Base-by-base conservation (phyloP, 306 rosid genomes). In the Ochetophila trinervis region DNA sequence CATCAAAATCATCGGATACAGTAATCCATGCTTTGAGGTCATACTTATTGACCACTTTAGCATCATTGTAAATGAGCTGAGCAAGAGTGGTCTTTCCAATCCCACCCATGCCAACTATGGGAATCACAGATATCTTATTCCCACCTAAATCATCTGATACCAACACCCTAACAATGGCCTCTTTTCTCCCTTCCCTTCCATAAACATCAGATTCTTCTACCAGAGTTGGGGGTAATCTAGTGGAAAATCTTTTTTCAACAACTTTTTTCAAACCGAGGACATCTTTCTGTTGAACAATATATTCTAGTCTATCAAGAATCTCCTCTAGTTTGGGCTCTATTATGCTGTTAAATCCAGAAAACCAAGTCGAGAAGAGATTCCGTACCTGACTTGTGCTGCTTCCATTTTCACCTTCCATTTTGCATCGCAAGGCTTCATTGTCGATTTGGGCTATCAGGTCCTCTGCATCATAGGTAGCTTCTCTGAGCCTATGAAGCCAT, bases 381-480 rank as follows among this genome's bases (percentile, higher is more conserved):
- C 6, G 42, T 6, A 36, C 42, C 42, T 36, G 42, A 36, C 42
- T 36, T n/a, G 47, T 2, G 21, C 6, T 22, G n/a, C 42, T 74
- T 7, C 5, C 21, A 21, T 9, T 45, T n/a, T 54, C 69, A 61
- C 45, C 59, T 51, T 67, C 73, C 53, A 64, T 10, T 40, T 66
- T 19, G 62, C 57, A 14, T 2, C 36, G 42, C 51, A 53, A 55
- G 45, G 74, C 58, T 53, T 65, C 63, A 27, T 58, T 68, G n/a
- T 30, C 62, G 48, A 32, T 70, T 52, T 65, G 65, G 22, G 74
- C 76, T 22, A 74, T 20, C 8, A 74, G 11, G 57, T 78, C 60
- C 51, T 68, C 72, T 27, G 71, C 66, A 19, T 6, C 44, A 52
- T 68, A 68, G 4, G 52, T 13, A 36, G 42, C n/a, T n/a, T n/a